Base-by-base conservation (phyloP, 108 stramenopile species). In the Skeletonema tropicum region DNA sequence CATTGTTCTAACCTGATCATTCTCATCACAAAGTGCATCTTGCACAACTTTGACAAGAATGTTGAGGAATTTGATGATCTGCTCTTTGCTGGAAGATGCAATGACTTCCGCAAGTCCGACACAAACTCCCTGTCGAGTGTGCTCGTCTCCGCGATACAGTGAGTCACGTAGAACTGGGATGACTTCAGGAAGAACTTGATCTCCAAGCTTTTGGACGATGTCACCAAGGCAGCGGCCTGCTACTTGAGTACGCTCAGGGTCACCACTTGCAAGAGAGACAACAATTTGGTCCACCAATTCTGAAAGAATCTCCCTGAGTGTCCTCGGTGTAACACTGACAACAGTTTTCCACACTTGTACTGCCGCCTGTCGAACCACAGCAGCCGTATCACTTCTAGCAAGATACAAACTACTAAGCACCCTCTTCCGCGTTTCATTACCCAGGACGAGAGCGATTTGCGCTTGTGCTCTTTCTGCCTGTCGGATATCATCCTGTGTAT, bases 321-420 rank as follows among this genome's bases (percentile, higher is more conserved):
- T 93, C 46, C 97, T 81, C 3, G 95, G 96, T 11, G 98, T 98
- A 64, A 99, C 97, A 59, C 88, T 89, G 7, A 99, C 98, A 23
- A 99, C 93, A 30, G 96, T 95, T 89, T 99, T 99, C 98, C 98
- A 99, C 29, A 97, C 98, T 78, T 96, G 92, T 26, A 99, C 77
- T 31, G 99, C 97, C 30, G 77, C 79, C 70, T 98, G 97, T 6
- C 99, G 92, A 49, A 99, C 99, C 33, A 94, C 87, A 6, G 90
- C 74, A 39, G 88, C 82, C 21, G 88, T 90, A 73, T 99, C 99
- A 64, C 91, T 94, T 66, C 98, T 76, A 25, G 96, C 85, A 23
- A 99, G 87, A 74, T 99, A 99, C 17, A 99, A 71, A 31, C 93
- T 88, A 57, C 97, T 93, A 61, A 97, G 91, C 15, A 97, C 90